These are phyloP conservation scores for Tricholoma sp. DNA, from an alignment of 768 basidiomycete genomes.

Conservation along the genomic window DNA sequence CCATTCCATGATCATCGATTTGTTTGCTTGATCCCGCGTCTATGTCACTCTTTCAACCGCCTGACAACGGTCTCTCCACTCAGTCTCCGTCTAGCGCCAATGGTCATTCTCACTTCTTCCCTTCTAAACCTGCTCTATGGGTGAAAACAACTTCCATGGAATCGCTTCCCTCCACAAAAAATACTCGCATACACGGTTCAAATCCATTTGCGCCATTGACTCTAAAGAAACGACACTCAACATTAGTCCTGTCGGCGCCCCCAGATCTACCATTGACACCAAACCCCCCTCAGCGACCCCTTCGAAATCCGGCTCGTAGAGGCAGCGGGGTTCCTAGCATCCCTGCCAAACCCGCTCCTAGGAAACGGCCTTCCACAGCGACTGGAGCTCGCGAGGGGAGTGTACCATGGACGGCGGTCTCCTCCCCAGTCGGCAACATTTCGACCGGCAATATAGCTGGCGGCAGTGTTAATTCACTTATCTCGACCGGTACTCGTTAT, in stretches of 20 bases:
- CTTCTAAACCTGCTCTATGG: slow-evolving; percentile 16
- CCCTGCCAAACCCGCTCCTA: slow-evolving; percentile 8
- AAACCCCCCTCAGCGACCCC: slow-evolving; percentile 24
- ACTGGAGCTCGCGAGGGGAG: slow-evolving; percentile 22
- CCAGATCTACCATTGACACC: slow-evolving; percentile 14
- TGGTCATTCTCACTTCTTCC: slow-evolving; percentile 10
- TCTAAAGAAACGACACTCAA: slow-evolving; percentile 30
- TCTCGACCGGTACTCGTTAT: slow-evolving; percentile 8
- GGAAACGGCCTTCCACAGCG: slow-evolving; percentile 21
- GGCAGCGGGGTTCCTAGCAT: not conserved
- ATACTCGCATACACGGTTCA: not conserved
- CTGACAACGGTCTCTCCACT: not conserved
- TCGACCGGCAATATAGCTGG: slow-evolving; percentile 3
- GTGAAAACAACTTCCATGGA: slow-evolving; percentile 17
- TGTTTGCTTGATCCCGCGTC: not conserved
- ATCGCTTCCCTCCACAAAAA: slow-evolving; percentile 10
- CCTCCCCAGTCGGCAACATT: not conserved
- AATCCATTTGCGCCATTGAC: slow-evolving; percentile 2
- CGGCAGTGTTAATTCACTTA: slow-evolving; percentile 4
- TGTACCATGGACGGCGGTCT: slow-evolving; percentile 23
- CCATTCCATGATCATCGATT: not conserved
- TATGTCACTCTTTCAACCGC: slow-evolving; percentile 8
- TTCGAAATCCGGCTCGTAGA: slow-evolving; percentile 27
- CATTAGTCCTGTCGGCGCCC: slow-evolving; percentile 17
- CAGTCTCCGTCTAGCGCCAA: not conserved